A percentile compares a stretch with the other conserved stretches of the same genome.
Conservation (phyloP, 352 stramenopile genomes). For the Pythium aquatile region DNA sequence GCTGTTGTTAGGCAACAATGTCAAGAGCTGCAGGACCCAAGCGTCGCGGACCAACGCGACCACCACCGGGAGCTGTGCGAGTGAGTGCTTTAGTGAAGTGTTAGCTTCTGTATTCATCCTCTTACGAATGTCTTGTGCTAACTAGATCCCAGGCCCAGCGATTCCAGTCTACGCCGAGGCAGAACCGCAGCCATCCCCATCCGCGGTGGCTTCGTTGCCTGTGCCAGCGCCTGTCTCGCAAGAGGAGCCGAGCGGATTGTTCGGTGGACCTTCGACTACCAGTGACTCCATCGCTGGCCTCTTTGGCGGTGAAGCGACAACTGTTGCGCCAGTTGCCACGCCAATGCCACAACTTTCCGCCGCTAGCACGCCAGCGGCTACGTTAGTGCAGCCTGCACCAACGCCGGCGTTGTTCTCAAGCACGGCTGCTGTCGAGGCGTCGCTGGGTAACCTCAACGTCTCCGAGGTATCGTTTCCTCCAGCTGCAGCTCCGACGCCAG, state of each 20-base stretch:
- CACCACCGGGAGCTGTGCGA: constrained; percentile 61
- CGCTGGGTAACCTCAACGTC: constrained; percentile 15
- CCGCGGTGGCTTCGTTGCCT: neutral
- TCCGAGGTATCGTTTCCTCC: constrained; percentile 10
- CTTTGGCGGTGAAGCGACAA: constrained; percentile 1
- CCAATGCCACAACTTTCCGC: neutral
- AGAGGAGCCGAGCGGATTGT: constrained; percentile 9
- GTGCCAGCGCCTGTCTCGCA: neutral
- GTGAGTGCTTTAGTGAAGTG: constrained; percentile 39
- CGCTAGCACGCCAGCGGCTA: neutral
- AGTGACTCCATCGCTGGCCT: constrained; percentile 11
- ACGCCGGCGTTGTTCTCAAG: constrained; percentile 11
- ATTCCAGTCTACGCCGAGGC: neutral
- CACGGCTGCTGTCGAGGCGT: constrained; percentile 2
- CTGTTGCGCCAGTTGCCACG: neutral
- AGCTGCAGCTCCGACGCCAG: constrained; percentile 11
- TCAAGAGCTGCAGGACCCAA: constrained; percentile 72
- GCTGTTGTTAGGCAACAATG: constrained; percentile 59
- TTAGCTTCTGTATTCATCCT: neutral
- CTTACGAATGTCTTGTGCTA: neutral
- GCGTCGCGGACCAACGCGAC: constrained; percentile 63
- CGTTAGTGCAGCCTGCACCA: constrained; percentile 9
- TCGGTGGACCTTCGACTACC: constrained; percentile 7
- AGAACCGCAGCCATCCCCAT: neutral
- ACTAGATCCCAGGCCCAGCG: neutral